phyloP scores from a whole-genome alignment of 495 filamentous ascomycete species.

The Patellaria atrata region DNA sequence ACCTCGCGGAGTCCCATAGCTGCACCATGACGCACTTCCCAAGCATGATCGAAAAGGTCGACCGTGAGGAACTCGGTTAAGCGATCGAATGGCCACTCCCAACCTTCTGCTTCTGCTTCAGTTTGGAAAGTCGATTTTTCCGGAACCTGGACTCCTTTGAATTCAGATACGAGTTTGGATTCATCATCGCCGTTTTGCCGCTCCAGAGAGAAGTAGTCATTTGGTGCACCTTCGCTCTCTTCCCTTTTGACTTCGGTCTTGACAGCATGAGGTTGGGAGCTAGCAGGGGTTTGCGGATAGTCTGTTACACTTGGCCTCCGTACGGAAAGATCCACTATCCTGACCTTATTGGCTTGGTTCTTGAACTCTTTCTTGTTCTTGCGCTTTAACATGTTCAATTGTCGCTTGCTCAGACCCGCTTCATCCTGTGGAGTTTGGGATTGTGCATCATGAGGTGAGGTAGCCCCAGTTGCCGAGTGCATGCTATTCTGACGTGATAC shows the following conservation, averaged over 20 bases:
- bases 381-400: conserved; percentile 85
- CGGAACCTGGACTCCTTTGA: conserved; percentile 61
- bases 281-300: conserved; percentile 43
- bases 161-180: conserved; percentile 84
- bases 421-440: conserved; percentile 46
- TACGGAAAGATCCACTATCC: conserved; percentile 71
- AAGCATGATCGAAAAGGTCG: conserved; percentile 84
- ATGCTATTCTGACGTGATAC: conserved; percentile 23
- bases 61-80: conserved; percentile 86
- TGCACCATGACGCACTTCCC: conserved; percentile 95
- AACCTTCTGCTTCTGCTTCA: conserved; percentile 59
- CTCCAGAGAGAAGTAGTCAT: conserved; percentile 81
- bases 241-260: conserved; percentile 45
- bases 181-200: conserved; percentile 67
- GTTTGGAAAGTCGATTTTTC: conserved; percentile 52
- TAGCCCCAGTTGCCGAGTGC: conserved; percentile 21
- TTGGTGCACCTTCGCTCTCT: conserved; percentile 39
- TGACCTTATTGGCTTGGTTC: conserved; percentile 69
- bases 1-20: conserved; percentile 92
- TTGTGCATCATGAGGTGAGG: conserved; percentile 36
- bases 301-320: conserved; percentile 31
- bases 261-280: conserved; percentile 53
- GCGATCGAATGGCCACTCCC: conserved; percentile 88
- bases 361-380: conserved; percentile 38
- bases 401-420: conserved; percentile 66